Percentiles rank a stretch among this genome's conserved stretches.
phyloP scores from a whole-genome alignment of 1,139 yeast species.

The Yarrowia galli region DNA sequence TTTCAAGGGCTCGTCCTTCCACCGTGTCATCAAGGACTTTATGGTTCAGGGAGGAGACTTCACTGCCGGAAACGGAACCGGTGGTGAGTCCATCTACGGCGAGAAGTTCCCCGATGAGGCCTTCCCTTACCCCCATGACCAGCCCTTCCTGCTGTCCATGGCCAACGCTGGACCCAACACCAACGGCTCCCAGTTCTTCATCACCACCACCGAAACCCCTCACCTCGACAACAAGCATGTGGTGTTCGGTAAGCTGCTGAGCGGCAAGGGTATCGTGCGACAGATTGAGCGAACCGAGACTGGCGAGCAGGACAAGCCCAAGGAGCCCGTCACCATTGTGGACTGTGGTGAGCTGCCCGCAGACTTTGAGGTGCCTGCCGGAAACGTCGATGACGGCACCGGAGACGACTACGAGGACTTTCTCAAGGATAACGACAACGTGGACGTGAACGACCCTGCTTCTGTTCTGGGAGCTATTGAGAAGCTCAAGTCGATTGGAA shows the following conservation, averaged over 20 bases:
- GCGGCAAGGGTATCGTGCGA: constrained; percentile 83
- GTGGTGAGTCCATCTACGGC: constrained; percentile 95
- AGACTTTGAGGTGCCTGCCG: constrained; percentile 55
- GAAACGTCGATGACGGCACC: constrained; percentile 68
- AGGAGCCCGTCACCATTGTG: constrained; percentile 68
- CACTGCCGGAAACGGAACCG: constrained; percentile 87
- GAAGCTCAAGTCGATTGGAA: constrained; percentile 79
- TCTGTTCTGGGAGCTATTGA: constrained; percentile 72
- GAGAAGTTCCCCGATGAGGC: constrained; percentile 95
- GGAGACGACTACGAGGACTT: constrained; percentile 86
- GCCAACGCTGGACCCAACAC: constrained; percentile 96
- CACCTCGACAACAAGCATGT: constrained; percentile 95
- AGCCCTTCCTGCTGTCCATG: constrained; percentile 91
- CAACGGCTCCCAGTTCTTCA: constrained; percentile 94
- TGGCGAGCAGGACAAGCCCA: constrained; percentile 75
- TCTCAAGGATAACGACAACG: constrained; percentile 73
- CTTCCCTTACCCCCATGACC: constrained; percentile 75
- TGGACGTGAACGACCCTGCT: constrained; percentile 65
- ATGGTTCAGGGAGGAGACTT: constrained; percentile 82
- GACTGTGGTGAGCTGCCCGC: constrained; percentile 79
- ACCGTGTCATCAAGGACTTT: constrained; percentile 77
- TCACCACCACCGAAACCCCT: constrained; percentile 81
- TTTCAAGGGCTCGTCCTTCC: constrained; percentile 84
- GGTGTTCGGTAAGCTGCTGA: constrained; percentile 87
- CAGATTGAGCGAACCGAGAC: constrained; percentile 75